Percentiles rank a stretch among this genome's conserved stretches.
These are phyloP conservation scores for Ottelia alismoides DNA, from an alignment of 106 monocot genomes.

Conservation along the genomic window DNA sequence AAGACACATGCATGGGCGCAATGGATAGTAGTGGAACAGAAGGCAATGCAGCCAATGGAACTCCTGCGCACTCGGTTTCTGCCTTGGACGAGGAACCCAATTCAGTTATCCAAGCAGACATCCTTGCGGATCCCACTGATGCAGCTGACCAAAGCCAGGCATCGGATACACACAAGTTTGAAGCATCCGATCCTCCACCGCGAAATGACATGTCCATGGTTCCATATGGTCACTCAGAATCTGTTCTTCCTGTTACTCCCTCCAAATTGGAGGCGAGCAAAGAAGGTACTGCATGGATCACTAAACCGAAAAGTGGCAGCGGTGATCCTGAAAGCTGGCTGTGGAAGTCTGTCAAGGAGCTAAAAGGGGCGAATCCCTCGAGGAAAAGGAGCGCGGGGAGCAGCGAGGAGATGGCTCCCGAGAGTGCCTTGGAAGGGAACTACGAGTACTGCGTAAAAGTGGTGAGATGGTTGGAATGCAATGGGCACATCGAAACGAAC, in stretches of 20 bases:
- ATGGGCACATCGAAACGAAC: constrained; percentile 32
- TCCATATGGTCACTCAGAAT: background rate
- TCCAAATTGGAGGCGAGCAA: constrained; percentile 26
- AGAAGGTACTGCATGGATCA: constrained; percentile 15
- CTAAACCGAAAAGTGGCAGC: constrained; percentile 5
- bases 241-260: constrained; percentile 28
- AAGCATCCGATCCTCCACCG: constrained; percentile 18
- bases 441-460: constrained; percentile 70
- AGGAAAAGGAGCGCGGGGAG: constrained; percentile 14
- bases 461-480: constrained; percentile 52
- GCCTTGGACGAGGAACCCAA: constrained; percentile 59
- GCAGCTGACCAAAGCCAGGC: constrained; percentile 14
- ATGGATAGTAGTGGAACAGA: constrained; percentile 3
- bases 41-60: constrained; percentile 17
- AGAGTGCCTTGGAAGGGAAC: constrained; percentile 14
- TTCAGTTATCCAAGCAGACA: constrained; percentile 18
- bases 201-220: constrained; percentile 16
- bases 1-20: background rate
- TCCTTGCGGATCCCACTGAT: constrained; percentile 28
- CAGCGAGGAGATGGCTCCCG: constrained; percentile 7
- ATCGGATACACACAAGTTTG: constrained; percentile 19
- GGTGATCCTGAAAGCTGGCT: constrained; percentile 10
- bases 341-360: constrained; percentile 24
- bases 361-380: constrained; percentile 22
- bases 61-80: constrained; percentile 34